These are phyloP conservation scores for Helianthus tuberosus DNA, from an alignment of 129 eudicot species.

Conservation along the genomic window DNA sequence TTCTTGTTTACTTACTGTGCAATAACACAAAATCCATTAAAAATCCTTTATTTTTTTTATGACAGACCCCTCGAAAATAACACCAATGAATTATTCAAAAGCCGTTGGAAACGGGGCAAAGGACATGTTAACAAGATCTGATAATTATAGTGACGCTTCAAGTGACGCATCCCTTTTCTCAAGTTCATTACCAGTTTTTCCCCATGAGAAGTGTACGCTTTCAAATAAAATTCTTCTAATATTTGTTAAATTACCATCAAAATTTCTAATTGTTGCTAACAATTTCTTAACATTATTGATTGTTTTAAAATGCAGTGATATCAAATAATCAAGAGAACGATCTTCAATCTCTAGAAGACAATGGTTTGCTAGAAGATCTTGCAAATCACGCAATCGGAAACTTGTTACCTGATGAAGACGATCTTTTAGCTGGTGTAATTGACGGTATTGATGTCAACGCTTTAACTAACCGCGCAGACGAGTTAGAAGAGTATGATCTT, in stretches of 20 bases:
- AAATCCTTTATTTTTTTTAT: not conserved
- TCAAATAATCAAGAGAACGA: constrained; percentile 35
- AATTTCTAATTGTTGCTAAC: not conserved
- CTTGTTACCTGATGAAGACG: constrained; percentile 89
- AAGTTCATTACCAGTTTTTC: constrained; percentile 83
- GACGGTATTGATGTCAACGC: constrained; percentile 58
- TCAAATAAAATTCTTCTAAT: not conserved
- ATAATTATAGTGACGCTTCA: constrained; percentile 44
- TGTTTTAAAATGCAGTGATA: constrained; percentile 46
- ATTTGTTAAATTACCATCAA: not conserved
- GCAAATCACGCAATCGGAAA: constrained; percentile 37
- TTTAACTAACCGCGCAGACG: constrained; percentile 56
- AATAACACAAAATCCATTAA: not conserved
- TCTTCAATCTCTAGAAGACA: constrained; percentile 42
- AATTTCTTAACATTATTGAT: constrained; percentile 2
- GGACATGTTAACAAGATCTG: constrained; percentile 40
- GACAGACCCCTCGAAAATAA: constrained; percentile 43
- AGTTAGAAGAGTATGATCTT: constrained; percentile 76
- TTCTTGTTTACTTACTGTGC: constrained; percentile 10
- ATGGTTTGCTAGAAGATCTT: constrained; percentile 40
- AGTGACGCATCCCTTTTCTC: constrained; percentile 69
- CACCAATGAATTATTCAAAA: constrained; percentile 40
- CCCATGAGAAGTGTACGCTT: constrained; percentile 64
- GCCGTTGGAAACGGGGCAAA: constrained; percentile 49
- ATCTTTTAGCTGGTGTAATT: constrained; percentile 75